A percentile compares a stretch with the other conserved stretches of the same genome.
Evolutionary conservation across 768 basidiomycete species (phyloP).

Genomic region (Podaxis sp.): DNA sequence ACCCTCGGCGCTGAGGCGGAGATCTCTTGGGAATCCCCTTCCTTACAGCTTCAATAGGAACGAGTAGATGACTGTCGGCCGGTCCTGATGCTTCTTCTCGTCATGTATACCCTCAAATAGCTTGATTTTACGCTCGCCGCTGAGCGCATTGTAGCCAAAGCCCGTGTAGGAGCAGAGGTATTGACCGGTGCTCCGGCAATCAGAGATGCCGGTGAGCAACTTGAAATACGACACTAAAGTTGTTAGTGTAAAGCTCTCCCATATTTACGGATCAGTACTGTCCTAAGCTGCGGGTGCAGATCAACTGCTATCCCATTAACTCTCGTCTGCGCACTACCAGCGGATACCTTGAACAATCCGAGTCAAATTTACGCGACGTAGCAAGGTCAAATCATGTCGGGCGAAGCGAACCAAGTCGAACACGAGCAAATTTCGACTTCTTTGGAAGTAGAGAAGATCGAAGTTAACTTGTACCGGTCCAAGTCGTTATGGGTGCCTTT

Average conservation of each 20-base stretch:
- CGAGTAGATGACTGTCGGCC: neutral
- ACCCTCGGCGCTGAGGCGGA: neutral
- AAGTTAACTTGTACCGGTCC: constrained; percentile 75
- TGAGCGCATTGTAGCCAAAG: neutral
- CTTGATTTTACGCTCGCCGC: neutral
- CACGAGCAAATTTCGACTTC: constrained; percentile 69
- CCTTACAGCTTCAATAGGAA: neutral
- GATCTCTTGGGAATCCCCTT: neutral
- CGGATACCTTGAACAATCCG: neutral
- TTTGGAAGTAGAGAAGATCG: constrained; percentile 77
- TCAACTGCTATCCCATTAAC: neutral
- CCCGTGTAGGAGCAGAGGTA: neutral
- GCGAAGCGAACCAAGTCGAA: constrained; percentile 49
- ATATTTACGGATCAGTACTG: constrained; percentile 6
- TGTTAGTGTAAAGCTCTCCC: neutral
- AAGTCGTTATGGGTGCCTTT: constrained; percentile 67
- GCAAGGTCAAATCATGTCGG: constrained; percentile 18
- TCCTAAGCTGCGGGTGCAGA: neutral
- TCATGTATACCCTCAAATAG: neutral
- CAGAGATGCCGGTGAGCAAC: neutral
- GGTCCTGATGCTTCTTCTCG: neutral
- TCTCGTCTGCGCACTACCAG: neutral
- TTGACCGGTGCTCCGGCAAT: constrained; percentile 9
- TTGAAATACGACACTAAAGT: neutral
- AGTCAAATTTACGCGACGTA: neutral